These are phyloP conservation scores for Arthroderma sp. DNA, from an alignment of 2,329 filamentous ascomycete species.

Conservation along the genomic window DNA sequence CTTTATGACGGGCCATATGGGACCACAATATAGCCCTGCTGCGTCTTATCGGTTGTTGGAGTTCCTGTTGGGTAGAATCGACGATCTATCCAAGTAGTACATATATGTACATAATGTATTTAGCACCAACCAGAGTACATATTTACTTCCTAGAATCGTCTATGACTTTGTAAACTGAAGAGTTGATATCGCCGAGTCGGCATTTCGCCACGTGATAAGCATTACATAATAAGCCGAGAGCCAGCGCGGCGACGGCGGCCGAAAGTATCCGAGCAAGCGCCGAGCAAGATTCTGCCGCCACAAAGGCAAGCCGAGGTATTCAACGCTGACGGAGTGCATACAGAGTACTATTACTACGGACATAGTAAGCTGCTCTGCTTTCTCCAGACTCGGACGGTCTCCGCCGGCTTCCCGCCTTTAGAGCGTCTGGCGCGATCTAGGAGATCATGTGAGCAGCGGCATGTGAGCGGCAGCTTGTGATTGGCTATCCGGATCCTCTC, in stretches of 20 bases:
- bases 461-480: constrained; percentile 1
- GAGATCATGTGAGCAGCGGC: constrained; percentile 1
- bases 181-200: too few species aligned
- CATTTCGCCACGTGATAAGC: too few species aligned
- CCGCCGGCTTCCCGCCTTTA: constrained; percentile 1
- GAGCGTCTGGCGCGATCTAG: neutral
- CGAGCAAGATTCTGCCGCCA: neutral
- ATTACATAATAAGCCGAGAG: too few species aligned
- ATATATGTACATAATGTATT: neutral
- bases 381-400: neutral
- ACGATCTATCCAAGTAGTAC: constrained; percentile 6
- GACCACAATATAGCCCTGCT: constrained; percentile 30
- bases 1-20: constrained; percentile 48
- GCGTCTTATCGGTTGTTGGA: constrained; percentile 54
- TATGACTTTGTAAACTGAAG: neutral
- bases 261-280: too few species aligned
- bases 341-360: too few species aligned
- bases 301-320: neutral
- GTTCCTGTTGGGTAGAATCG: constrained; percentile 55
- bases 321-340: too few species aligned
- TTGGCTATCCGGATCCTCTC: constrained; percentile 2
- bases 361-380: too few species aligned
- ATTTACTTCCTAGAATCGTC: neutral
- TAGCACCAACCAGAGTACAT: neutral
- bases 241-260: too few species aligned